Percentiles rank a stretch among this genome's conserved stretches.
These are phyloP conservation scores for Scheffersomyces coipomensis DNA, from an alignment of 805 yeast genomes.

Conservation along the genomic window DNA sequence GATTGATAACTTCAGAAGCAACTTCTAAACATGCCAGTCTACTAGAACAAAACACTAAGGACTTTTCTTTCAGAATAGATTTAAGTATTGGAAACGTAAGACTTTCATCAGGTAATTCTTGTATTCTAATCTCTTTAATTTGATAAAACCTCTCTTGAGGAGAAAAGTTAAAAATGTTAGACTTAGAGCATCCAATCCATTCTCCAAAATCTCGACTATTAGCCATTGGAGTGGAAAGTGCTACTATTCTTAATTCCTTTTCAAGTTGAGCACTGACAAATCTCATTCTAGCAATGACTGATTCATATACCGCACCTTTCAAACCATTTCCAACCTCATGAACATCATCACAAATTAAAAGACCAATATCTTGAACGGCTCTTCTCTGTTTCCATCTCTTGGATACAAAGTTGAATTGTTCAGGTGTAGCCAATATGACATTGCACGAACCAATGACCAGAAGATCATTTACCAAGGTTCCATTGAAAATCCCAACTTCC, in stretches of 20 bases:
- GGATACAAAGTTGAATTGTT: slow-evolving; percentile 69
- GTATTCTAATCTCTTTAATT: slow-evolving; percentile 55
- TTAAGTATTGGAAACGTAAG: slow-evolving; percentile 9
- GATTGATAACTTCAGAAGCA: slow-evolving; percentile 32
- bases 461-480: slow-evolving; percentile 54
- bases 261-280: slow-evolving; percentile 69
- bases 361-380: slow-evolving; percentile 63
- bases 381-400: slow-evolving; percentile 82
- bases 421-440: slow-evolving; percentile 74
- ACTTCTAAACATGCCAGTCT: slow-evolving; percentile 54
- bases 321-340: slow-evolving; percentile 62
- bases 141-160: slow-evolving; percentile 59
- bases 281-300: slow-evolving; percentile 65
- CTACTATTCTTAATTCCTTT: slow-evolving; percentile 57
- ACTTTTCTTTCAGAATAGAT: slow-evolving; percentile 19
- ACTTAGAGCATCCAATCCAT: slow-evolving; percentile 77
- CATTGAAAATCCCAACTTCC: slow-evolving; percentile 51
- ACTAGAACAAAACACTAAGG: slow-evolving; percentile 56
- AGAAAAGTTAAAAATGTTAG: slow-evolving; percentile 65
- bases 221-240: slow-evolving; percentile 65
- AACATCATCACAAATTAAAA: slow-evolving; percentile 70
- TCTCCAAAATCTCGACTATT: slow-evolving; percentile 77
- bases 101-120: slow-evolving; percentile 15
- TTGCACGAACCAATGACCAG: slow-evolving; percentile 58
- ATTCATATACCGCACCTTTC: slow-evolving; percentile 67